Percentiles rank a stretch among this genome's conserved stretches.
Evolutionary conservation across 1,284 basidiomycete species (phyloP).

Genomic region (Schizopora paradoxa): DNA sequence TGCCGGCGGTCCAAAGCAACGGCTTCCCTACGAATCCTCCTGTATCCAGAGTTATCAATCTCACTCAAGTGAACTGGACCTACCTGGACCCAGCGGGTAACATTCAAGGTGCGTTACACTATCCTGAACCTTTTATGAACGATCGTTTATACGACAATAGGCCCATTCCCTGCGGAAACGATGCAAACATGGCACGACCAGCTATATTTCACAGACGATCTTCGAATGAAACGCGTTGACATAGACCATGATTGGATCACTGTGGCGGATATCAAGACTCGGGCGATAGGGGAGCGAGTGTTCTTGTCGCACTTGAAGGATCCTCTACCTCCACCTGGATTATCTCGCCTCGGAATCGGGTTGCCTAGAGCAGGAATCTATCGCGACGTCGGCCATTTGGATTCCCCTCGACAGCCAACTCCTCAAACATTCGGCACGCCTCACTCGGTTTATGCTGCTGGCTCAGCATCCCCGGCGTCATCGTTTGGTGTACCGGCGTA

Average conservation of each 20-base stretch:
- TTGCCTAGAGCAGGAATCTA: conserved; percentile 15
- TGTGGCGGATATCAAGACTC: conserved; percentile 51
- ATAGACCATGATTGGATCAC: conserved; percentile 62
- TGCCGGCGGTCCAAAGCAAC: conserved; percentile 19
- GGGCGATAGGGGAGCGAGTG: conserved; percentile 48
- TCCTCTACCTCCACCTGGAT: conserved; percentile 47
- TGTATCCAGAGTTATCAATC: conserved; percentile 45
- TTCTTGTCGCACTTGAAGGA: conserved; percentile 52
- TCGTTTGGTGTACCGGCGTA: conserved; percentile 60
- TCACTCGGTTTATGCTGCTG: conserved; percentile 51
- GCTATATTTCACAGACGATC: conserved; percentile 83
- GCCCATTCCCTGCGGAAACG: conserved; percentile 83
- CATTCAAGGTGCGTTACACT: conserved; percentile 64
- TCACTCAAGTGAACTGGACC: conserved; percentile 79
- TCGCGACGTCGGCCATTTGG: conserved; percentile 37
- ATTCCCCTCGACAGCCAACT: conserved; percentile 57
- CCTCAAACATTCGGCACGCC: conserved; percentile 52
- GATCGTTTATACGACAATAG: conserved; percentile 35
- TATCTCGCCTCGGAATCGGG: conserved; percentile 32
- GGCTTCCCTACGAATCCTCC: conserved; percentile 35
- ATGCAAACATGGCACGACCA: conserved; percentile 98
- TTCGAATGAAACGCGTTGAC: conserved; percentile 77
- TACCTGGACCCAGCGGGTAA: conserved; percentile 89
- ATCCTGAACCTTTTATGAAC: conserved; percentile 3
- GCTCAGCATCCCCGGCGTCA: conserved; percentile 56